Evolutionary conservation across 352 stramenopile species (phyloP), one percentile per base, ranked within the genome.

Genomic region (Phytophthora tentaculata): DNA sequence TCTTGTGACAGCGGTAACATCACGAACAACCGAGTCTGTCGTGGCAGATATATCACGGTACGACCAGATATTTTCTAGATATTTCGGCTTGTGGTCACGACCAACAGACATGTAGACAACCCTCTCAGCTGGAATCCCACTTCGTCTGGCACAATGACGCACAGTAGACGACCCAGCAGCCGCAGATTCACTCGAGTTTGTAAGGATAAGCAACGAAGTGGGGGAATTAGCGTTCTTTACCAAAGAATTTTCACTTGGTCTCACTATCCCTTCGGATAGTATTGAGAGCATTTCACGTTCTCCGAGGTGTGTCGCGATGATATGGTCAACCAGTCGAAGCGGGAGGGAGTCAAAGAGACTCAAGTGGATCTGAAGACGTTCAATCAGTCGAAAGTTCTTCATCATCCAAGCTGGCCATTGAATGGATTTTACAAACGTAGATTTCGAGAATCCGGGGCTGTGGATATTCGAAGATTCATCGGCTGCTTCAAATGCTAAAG

Each of bases 361-460:
- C 6, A 76, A 12, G 43, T 81, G 71, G 14, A 84, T 26, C 45
- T 77, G 37, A 49, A 84, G 58, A 4, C 74, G 64, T 28, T 72
- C 71, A 28, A 84, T 58, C 8, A 70, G 45, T 14, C 57, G 52
- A 26, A 79, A 49, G 20, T 59, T 37, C n/a, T 58, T 23, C 14
- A 55, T 56, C n/a, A 80, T 28, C 76, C 73, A 81, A 8, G 63
- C 55, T 14, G 67, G 64, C 61, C 66, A 73, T 2, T 39, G 57
- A 1, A 76, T 59, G 7, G 19, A 39, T 14, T 67, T 60, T 4
- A 6, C 24, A 20, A 35, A 39, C 20, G 17, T 22, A 9, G 17
- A 17, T 14, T 57, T 56, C 12, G 45, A 3, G 22, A 37, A n/a
- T 12, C 41, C 13, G 8, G 43, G 43, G 20, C 20, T 26, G n/a